phyloP scores from a whole-genome alignment of 108 stramenopile species.

The Skeletonema menzelii region DNA sequence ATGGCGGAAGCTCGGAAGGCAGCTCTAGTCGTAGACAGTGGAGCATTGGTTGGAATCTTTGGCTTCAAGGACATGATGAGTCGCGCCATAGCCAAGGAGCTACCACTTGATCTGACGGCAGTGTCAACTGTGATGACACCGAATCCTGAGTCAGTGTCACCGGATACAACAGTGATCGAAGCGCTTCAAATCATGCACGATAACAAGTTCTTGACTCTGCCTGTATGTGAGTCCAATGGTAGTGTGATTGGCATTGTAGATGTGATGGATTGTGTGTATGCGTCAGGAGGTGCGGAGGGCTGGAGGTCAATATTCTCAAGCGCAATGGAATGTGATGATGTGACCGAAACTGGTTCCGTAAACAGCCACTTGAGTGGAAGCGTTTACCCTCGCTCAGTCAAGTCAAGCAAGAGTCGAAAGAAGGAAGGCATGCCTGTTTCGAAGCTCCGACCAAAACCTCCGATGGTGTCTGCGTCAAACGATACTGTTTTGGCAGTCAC shows the following conservation, averaged over 20 bases:
- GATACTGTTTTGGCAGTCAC: constrained; percentile 60
- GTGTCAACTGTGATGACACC: constrained; percentile 90
- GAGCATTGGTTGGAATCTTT: constrained; percentile 85
- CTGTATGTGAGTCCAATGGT: constrained; percentile 84
- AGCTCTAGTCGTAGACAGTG: constrained; percentile 80
- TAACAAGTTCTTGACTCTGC: constrained; percentile 91
- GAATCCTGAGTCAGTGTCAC: constrained; percentile 86
- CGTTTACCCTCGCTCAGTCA: constrained; percentile 8
- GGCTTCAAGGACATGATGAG: constrained; percentile 95
- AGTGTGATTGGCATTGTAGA: constrained; percentile 91
- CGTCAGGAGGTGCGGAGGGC: constrained; percentile 82
- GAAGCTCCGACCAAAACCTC: constrained; percentile 9
- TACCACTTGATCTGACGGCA: constrained; percentile 67
- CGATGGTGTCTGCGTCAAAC: background rate
- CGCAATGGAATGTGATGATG: constrained; percentile 70
- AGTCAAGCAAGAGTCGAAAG: background rate
- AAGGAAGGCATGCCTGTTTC: constrained; percentile 26
- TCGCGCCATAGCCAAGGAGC: constrained; percentile 83
- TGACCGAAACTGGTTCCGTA: constrained; percentile 52
- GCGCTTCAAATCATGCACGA: constrained; percentile 94
- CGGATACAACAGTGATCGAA: constrained; percentile 87
- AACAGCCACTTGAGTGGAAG: constrained; percentile 33
- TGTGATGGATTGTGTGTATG: constrained; percentile 94
- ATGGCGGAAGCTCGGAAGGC: constrained; percentile 90
- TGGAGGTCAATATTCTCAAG: constrained; percentile 85